These are phyloP conservation scores for Leccinum incarnatum DNA, from an alignment of 768 basidiomycete genomes.

Conservation along the genomic window DNA sequence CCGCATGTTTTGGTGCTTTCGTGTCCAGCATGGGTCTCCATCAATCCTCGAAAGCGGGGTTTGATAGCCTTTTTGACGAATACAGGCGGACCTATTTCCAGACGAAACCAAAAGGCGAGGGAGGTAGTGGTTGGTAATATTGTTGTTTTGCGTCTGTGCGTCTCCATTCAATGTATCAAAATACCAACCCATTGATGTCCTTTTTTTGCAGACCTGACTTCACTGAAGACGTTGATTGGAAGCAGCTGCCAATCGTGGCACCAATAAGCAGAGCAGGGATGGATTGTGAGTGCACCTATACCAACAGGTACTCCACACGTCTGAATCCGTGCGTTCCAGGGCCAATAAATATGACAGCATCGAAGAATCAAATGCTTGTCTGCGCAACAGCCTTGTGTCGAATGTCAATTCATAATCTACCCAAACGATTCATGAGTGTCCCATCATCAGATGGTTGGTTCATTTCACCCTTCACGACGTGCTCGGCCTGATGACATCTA, in stretches of 20 bases:
- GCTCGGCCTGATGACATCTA: slow-evolving; percentile 23
- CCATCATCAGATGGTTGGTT: slow-evolving; percentile 19
- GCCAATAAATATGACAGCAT: slow-evolving; percentile 51
- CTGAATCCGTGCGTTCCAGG: slow-evolving; percentile 38
- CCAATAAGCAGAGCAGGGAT: slow-evolving; percentile 41
- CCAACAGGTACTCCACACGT: neutral
- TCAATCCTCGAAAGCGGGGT: slow-evolving; percentile 30
- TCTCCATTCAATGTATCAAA: neutral
- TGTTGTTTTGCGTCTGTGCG: slow-evolving; percentile 52
- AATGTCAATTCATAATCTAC: slow-evolving; percentile 45
- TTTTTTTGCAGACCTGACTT: slow-evolving; percentile 47
- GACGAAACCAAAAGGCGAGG: slow-evolving; percentile 31
- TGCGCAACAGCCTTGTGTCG: slow-evolving; percentile 50
- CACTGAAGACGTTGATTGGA: slow-evolving; percentile 49
- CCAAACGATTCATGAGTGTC: slow-evolving; percentile 28
- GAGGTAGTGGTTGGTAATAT: slow-evolving; percentile 48
- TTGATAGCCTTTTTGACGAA: slow-evolving; percentile 51
- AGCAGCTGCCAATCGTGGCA: slow-evolving; percentile 44
- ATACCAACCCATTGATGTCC: neutral
- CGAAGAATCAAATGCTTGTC: slow-evolving; percentile 58
- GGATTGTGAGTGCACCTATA: slow-evolving; percentile 42
- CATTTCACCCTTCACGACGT: neutral
- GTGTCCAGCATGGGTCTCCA: slow-evolving; percentile 33
- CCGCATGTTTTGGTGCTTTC: slow-evolving; percentile 47
- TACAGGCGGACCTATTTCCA: slow-evolving; percentile 40